A percentile compares a stretch with the other conserved stretches of the same genome.
Conservation (phyloP, 371 early-diverging fungal genomes). For the Apophysomyces elegans region DNA sequence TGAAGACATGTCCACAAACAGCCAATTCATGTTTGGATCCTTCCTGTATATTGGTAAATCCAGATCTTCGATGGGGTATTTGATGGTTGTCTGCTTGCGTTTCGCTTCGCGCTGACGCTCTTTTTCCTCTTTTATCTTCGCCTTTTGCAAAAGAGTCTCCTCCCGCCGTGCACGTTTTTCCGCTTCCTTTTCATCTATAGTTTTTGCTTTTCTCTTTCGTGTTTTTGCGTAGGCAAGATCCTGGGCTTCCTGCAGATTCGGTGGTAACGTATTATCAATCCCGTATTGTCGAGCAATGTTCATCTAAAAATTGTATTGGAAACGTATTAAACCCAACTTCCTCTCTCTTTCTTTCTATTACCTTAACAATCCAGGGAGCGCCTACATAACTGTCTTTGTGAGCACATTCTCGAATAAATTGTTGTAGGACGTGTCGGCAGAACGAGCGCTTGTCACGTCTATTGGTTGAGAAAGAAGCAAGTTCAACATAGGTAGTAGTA, state of each 20-base stretch:
- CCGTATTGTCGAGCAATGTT: slow-evolving; percentile 50
- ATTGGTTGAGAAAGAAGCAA: not conserved
- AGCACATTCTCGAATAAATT: slow-evolving; percentile 70
- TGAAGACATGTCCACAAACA: slow-evolving; percentile 47
- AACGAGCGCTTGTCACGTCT: slow-evolving; percentile 60
- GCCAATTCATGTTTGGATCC: slow-evolving; percentile 51
- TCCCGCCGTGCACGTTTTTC: slow-evolving; percentile 53
- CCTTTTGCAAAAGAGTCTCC: slow-evolving; percentile 37
- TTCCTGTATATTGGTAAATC: slow-evolving; percentile 58
- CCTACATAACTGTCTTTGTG: slow-evolving; percentile 65
- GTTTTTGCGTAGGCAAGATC: slow-evolving; percentile 41
- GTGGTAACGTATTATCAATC: slow-evolving; percentile 53
- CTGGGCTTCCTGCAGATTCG: slow-evolving; percentile 47
- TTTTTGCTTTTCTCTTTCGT: slow-evolving; percentile 37
- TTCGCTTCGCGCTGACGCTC: slow-evolving; percentile 34
- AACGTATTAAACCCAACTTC: no score
- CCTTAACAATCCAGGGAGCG: slow-evolving; percentile 75
- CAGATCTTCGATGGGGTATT: slow-evolving; percentile 68
- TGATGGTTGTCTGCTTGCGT: slow-evolving; percentile 50
- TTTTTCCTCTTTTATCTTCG: slow-evolving; percentile 46
- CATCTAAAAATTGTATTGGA: slow-evolving; percentile 31
- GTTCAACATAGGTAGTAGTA: not conserved
- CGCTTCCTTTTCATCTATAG: slow-evolving; percentile 36
- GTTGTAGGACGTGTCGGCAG: slow-evolving; percentile 62
- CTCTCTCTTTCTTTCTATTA: slow-evolving; percentile 21